Conservation (phyloP, 257 asterid species). For the Lycium barbarum region DNA sequence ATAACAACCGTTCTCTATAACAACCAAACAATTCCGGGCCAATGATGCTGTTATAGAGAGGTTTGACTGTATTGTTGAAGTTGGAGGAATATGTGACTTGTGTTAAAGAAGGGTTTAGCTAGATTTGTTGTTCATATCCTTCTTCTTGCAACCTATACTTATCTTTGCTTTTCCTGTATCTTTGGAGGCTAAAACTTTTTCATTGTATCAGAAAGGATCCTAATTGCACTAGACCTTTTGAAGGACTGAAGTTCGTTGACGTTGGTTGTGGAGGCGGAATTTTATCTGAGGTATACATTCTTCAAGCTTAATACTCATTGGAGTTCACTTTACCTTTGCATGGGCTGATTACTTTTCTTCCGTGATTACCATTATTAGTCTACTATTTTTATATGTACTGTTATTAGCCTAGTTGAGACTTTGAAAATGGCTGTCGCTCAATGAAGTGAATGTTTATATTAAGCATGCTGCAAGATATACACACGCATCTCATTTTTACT, state of each 20-base stretch:
- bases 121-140: background rate
- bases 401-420: background rate
- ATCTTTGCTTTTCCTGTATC: background rate
- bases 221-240: slow-evolving; percentile 68
- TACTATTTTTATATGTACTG: background rate
- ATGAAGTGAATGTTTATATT: background rate
- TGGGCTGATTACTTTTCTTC: background rate
- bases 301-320: slow-evolving; percentile 28
- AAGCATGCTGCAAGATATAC: slow-evolving; percentile 6
- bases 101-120: background rate
- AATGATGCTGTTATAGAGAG: too few relatives aligned
- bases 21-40: too few relatives aligned
- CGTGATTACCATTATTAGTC: background rate
- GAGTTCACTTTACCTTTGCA: slow-evolving; percentile 21
- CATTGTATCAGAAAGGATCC: slow-evolving; percentile 77
- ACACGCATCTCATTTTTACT: background rate
- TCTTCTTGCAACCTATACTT: background rate
- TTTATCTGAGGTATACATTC: slow-evolving; percentile 78
- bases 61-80: background rate
- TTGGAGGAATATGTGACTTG: background rate
- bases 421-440: background rate
- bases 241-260: slow-evolving; percentile 83
- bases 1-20: too few relatives aligned
- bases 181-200: slow-evolving; percentile 38
- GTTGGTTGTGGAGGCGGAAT: slow-evolving; percentile 99